Base-by-base conservation (phyloP, 495 filamentous ascomycete species). In the Aspergillus bridgeri region DNA sequence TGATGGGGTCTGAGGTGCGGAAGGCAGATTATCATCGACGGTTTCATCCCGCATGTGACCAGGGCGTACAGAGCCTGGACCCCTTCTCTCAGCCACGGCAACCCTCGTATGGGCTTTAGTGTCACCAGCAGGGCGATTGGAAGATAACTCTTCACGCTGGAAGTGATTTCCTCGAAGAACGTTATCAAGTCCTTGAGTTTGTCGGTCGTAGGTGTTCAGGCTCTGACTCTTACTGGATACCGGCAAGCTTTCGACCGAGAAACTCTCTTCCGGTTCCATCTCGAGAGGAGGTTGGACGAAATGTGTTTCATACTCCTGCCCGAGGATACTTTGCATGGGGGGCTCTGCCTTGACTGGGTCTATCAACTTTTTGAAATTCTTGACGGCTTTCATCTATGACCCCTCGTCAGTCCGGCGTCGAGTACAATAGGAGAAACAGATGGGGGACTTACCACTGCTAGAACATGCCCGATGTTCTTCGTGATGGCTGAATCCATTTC, bases 401-500 rank as follows among this genome's bases (percentile, higher is more conserved):
- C 15, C 29, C n/a, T 13, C 17, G 53, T 61, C 51, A 65, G 53
- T 19, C 45, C 54, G n/a, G 6, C 18, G 21, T 51, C 9, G 22
- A 38, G n/a, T 51, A 8, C 20, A 19, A n/a, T 60, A 22, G 20
- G 25, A 18, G n/a, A 53, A 45, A 21, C 53, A 38, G 20, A 24
- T 22, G 19, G 24, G n/a, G 45, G 7, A 73, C 89, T 67, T 83
- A 96, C 92, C 59, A 98, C 87, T 22, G 86, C 87, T 56, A 98
- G 73, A 4, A 97, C 77, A 61, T 92, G 86, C 49, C 81, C 85
- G 76, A 98, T 89, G 60, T 89, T 95, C 8, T 80, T 82, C 1
- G 94, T 98, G 54, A 98, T 96, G 22, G 95, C 95, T 47, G 85
- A 83, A 57, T 94, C 89, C 64, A 96, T 83, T 70, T 98, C 94